A percentile compares a stretch with the other conserved stretches of the same genome.
Evolutionary conservation across 345 rosid genomes (phyloP).

Genomic region (Limnanthes douglasii): DNA sequence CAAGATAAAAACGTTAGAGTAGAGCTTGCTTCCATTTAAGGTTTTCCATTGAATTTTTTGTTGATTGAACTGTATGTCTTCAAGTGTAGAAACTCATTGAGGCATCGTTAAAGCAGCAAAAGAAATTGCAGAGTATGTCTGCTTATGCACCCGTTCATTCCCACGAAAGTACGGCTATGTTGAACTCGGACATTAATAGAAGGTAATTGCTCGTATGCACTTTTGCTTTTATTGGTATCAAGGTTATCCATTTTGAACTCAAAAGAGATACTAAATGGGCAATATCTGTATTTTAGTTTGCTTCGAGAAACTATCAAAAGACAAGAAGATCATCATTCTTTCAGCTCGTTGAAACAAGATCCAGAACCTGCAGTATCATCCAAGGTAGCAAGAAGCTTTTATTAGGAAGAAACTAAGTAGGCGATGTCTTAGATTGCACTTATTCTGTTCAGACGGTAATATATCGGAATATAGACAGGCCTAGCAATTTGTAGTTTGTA

Average conservation of each 20-base stretch:
- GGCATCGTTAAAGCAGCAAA: slow-evolving; percentile 58
- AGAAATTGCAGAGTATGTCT: slow-evolving; percentile 53
- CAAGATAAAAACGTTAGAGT: too few species aligned
- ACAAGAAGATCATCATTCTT: slow-evolving; percentile 10
- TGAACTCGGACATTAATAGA: slow-evolving; percentile 27
- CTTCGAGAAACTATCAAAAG: slow-evolving; percentile 24
- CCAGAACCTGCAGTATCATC: slow-evolving; percentile 35
- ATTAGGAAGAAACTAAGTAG: too few species aligned
- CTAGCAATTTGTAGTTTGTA: too few species aligned
- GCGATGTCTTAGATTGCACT: too few species aligned
- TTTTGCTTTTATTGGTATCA: neutral
- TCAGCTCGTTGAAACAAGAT: slow-evolving; percentile 20
- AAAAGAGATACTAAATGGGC: neutral
- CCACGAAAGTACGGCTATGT: slow-evolving; percentile 23
- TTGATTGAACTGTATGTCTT: neutral
- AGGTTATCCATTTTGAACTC: neutral
- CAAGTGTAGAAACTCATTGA: slow-evolving; percentile 55
- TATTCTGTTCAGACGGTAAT: too few species aligned
- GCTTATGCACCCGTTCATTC: slow-evolving; percentile 29
- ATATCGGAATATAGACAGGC: too few species aligned
- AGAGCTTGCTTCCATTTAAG: neutral
- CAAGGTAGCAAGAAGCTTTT: slow-evolving; percentile 54
- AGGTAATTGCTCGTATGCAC: slow-evolving; percentile 16
- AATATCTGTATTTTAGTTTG: slow-evolving; percentile 20
- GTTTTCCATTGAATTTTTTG: neutral